Evolutionary conservation across 345 rosid species (phyloP), one percentile per base, ranked within the genome.

Genomic region (Populus euphratica): DNA sequence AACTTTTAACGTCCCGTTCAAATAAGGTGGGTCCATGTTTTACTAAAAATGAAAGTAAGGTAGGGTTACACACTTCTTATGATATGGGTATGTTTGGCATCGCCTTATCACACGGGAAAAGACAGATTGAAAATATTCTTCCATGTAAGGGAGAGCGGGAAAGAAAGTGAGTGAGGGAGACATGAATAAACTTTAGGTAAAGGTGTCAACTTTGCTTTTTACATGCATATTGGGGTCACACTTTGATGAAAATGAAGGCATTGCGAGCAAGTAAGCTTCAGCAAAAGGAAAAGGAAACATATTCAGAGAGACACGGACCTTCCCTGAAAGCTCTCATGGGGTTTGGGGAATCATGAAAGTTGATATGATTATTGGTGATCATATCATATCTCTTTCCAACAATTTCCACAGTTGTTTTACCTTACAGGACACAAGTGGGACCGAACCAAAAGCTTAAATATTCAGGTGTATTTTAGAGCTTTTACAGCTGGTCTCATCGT

Each of bases 331-430:
- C 49, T 29, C 50, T 69, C 39, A 21, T 38, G 77, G 69, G 82
- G 59, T 68, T 62, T 72, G 69, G 82, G 70, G 74, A 73, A 78
- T 69, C 39, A 77, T 33, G 61, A 81, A 81, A 81, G 84, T 35
- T 81, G 72, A 70, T 73, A 18, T 69, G 44, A 66, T 38, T 21
- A 21, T 54, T 21, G 21, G 3, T 61, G 66, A 69, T 31, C 61
- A 21, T 68, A 68, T 35, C 18, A 68, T 6, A 12, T 67, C 18
- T 64, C 64, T 78, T 69, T 74, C 47, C 65, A 66, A 33, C 43
- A 12, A 36, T 71, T 74, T 54, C 76, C 73, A 49, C 27, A 18
- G 71, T 47, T 59, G 80, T 72, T 47, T 38, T 29, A 50, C 59
- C 50, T 16, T 27, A 38, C 65, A 72, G 12, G 29, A 63, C 44